phyloP scores from a whole-genome alignment of 225 moss, liverwort and hornwort genomes.

The Polytrichum commune region DNA sequence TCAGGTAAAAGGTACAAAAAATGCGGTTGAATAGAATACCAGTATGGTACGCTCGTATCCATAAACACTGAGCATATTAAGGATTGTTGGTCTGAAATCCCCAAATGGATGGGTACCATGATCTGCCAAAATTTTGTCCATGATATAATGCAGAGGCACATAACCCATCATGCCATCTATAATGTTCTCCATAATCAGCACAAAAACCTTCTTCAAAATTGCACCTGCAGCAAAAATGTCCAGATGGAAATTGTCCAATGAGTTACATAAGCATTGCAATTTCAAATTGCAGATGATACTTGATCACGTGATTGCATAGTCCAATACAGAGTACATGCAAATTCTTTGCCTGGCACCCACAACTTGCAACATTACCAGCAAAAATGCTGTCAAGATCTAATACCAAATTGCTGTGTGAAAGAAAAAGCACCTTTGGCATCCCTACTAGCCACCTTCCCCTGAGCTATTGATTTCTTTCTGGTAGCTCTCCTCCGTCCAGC shows the following conservation, averaged over 20 bases:
- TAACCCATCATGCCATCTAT: conserved; percentile 98
- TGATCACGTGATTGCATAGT: no score
- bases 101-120: conserved; percentile 89
- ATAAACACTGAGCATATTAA: conserved; percentile 96
- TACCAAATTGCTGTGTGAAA: no score
- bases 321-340: no score
- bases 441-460: conserved; percentile 32
- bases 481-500: conserved; percentile 17
- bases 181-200: conserved; percentile 74
- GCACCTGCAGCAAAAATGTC: conserved; percentile 28
- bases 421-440: conserved; percentile 27
- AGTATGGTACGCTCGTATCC: conserved; percentile 93
- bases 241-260: no score
- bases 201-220: conserved; percentile 61
- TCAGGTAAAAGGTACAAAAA: background rate
- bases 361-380: no score
- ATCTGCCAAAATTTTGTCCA: conserved; percentile 91
- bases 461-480: conserved; percentile 26
- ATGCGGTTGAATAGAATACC: conserved; percentile 33
- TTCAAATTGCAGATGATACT: no score
- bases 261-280: no score
- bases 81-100: conserved; percentile 87
- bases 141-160: conserved; percentile 85
- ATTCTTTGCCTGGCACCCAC: no score
- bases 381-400: no score